Evolutionary conservation across 2,329 filamentous ascomycete species (phyloP).

Genomic region (Ascochyta pisi): DNA sequence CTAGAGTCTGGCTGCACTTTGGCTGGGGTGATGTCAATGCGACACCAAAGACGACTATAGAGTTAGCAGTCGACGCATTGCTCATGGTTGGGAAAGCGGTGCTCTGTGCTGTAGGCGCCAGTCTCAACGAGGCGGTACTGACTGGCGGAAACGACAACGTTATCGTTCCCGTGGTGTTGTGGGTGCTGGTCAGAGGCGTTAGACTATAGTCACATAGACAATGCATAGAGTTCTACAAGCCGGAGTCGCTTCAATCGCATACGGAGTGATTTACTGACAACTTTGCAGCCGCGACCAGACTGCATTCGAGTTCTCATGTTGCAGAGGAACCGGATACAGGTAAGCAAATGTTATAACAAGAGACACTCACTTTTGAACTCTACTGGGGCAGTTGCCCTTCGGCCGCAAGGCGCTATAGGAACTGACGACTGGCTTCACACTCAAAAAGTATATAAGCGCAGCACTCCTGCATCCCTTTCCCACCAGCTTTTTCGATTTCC

Average conservation of each 20-base stretch:
- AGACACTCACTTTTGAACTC: too few species aligned
- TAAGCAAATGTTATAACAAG: too few species aligned
- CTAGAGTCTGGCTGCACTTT: constrained; percentile 75
- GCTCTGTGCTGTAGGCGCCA: constrained; percentile 77
- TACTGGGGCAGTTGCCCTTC: constrained; percentile 1
- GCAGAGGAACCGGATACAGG: too few species aligned
- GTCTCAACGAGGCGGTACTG: constrained; percentile 90
- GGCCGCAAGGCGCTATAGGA: neutral
- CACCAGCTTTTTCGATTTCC: constrained; percentile 2
- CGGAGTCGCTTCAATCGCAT: too few species aligned
- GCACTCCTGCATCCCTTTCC: neutral
- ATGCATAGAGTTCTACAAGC: neutral
- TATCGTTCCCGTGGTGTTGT: constrained; percentile 89
- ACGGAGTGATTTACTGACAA: too few species aligned
- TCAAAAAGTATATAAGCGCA: neutral
- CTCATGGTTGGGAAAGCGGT: constrained; percentile 64
- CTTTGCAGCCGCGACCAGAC: too few species aligned
- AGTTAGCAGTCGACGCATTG: constrained; percentile 30
- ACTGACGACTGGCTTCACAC: neutral
- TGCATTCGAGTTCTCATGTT: too few species aligned
- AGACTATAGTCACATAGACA: constrained; percentile 43
- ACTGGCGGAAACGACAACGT: constrained; percentile 99
- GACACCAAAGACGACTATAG: constrained; percentile 52
- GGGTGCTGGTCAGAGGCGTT: constrained; percentile 86
- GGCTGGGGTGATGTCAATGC: constrained; percentile 65